phyloP scores from a whole-genome alignment of 2,329 filamentous ascomycete species.

The Trichophyton simii region DNA sequence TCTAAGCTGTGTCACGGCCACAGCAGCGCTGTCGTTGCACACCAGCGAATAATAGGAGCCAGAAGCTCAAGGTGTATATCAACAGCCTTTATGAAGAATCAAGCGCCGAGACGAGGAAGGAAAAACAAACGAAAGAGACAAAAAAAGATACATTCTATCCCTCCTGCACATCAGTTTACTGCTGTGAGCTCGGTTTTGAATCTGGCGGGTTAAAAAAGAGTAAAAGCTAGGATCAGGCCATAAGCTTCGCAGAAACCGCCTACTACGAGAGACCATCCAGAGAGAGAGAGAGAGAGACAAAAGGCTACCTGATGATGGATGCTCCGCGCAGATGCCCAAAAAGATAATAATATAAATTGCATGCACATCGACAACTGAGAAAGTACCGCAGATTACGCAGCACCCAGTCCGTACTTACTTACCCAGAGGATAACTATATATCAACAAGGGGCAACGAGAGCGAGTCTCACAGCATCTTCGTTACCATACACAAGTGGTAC shows the following conservation, averaged over 20 bases:
- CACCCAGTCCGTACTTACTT: too few species aligned
- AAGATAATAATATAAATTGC: too few species aligned
- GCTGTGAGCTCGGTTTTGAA: not conserved
- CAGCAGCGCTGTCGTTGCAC: conserved; percentile 26
- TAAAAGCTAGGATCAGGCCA: not conserved
- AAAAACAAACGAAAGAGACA: not conserved
- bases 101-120: not conserved
- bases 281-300: too few species aligned
- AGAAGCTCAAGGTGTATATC: not conserved
- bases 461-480: not conserved
- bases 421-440: not conserved
- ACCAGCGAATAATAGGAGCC: not conserved
- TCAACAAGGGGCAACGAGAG: too few species aligned
- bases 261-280: too few species aligned
- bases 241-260: not conserved
- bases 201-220: not conserved
- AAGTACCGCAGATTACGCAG: not conserved
- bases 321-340: too few species aligned
- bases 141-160: not conserved
- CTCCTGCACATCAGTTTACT: not conserved
- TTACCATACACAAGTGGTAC: not conserved
- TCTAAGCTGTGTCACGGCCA: not conserved
- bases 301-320: too few species aligned
- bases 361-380: too few species aligned
- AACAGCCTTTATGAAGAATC: not conserved